Percentiles rank a stretch among this genome's conserved stretches.
Conservation (phyloP, 1,139 yeast species). For the Tardiomyces depauwii region DNA sequence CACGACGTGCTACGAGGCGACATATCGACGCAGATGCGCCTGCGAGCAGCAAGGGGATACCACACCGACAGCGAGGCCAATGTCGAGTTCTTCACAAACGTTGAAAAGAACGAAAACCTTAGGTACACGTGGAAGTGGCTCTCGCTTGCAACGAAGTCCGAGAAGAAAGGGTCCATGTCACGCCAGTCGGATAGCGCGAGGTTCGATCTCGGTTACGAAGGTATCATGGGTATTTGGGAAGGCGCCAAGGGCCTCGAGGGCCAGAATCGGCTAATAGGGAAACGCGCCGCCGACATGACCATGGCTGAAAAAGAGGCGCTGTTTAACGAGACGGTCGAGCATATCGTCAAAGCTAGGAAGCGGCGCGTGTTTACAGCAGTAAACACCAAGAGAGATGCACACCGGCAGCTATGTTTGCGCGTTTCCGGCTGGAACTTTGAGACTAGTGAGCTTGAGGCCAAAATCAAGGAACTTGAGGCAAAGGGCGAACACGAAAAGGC, state of each 20-base stretch:
- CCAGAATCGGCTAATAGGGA: conserved; percentile 37
- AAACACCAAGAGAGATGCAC: conserved; percentile 22
- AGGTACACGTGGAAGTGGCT: conserved; percentile 89
- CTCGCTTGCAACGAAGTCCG: conserved; percentile 55
- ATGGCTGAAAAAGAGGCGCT: conserved; percentile 1
- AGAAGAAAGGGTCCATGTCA: conserved; percentile 55
- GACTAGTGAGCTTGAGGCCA: conserved; percentile 61
- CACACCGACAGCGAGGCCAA: conserved; percentile 60
- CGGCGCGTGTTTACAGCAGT: background rate
- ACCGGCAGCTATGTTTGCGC: conserved; percentile 68
- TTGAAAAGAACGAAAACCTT: conserved; percentile 39
- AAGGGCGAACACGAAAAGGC: conserved; percentile 73
- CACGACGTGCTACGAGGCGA: conserved; percentile 21
- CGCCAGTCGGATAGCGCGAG: conserved; percentile 33
- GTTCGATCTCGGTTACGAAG: conserved; percentile 77
- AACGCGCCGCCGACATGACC: background rate
- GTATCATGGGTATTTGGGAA: conserved; percentile 84
- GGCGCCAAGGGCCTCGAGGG: conserved; percentile 54
- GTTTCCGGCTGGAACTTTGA: conserved; percentile 92
- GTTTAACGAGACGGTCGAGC: conserved; percentile 20
- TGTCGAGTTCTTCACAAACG: conserved; percentile 44
- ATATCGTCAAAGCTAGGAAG: conserved; percentile 14
- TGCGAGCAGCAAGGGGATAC: conserved; percentile 64
- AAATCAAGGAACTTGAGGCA: conserved; percentile 44
- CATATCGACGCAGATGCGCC: conserved; percentile 38